Evolutionary conservation across 2,329 filamentous ascomycete genomes (phyloP).

Genomic region (Aspergillus fijiensis): DNA sequence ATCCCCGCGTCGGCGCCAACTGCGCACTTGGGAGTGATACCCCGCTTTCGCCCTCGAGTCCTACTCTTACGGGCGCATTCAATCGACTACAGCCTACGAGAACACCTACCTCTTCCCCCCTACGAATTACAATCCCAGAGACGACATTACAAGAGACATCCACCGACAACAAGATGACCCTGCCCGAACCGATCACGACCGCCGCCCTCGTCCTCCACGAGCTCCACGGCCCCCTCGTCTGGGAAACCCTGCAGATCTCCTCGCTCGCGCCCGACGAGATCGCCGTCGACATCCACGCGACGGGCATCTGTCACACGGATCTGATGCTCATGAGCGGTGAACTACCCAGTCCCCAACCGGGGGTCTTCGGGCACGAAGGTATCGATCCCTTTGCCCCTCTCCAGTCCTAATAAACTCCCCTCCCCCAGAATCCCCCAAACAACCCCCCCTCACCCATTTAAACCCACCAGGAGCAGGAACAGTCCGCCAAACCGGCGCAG

Average conservation of each 20-base stretch:
- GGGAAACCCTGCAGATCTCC: slow-evolving; percentile 7
- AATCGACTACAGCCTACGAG: too few species aligned
- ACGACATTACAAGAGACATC: too few species aligned
- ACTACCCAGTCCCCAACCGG: slow-evolving; percentile 15
- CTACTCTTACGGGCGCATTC: too few species aligned
- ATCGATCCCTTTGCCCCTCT: not conserved
- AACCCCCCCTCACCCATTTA: too few species aligned
- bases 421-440: not conserved
- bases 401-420: not conserved
- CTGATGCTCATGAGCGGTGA: slow-evolving; percentile 28
- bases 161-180: too few species aligned
- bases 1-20: too few species aligned
- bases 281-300: slow-evolving; percentile 34
- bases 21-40: too few species aligned
- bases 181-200: too few species aligned
- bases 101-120: too few species aligned
- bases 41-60: too few species aligned
- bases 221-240: slow-evolving; percentile 3
- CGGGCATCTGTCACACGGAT: slow-evolving; percentile 38
- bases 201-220: too few species aligned
- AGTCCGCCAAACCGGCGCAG: slow-evolving; percentile 46
- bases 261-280: slow-evolving; percentile 24
- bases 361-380: slow-evolving; percentile 25
- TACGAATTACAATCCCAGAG: too few species aligned
- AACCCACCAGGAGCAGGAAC: slow-evolving; percentile 48